These are phyloP conservation scores for Globisporangium canariense DNA, from an alignment of 352 stramenopile species.

Conservation along the genomic window DNA sequence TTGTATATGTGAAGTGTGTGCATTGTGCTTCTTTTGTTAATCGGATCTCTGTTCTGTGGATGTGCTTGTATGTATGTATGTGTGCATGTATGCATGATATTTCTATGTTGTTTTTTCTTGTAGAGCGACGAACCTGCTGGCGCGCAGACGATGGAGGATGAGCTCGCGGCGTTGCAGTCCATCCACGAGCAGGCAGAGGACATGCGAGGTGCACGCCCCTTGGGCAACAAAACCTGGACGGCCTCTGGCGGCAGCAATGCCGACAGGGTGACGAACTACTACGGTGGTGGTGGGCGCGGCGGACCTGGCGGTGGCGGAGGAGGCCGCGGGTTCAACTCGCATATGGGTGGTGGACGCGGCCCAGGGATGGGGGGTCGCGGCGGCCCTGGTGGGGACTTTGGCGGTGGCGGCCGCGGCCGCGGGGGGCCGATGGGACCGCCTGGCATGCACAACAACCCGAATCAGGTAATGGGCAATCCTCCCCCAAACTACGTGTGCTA, in stretches of 20 bases:
- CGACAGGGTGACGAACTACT: constrained; percentile 79
- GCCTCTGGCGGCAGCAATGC: constrained; percentile 70
- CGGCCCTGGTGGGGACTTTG: constrained; percentile 39
- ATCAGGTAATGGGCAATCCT: constrained; percentile 49
- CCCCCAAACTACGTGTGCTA: constrained; percentile 86
- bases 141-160: constrained; percentile 82
- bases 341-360: constrained; percentile 31
- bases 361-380: constrained; percentile 34
- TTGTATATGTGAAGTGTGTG: constrained; percentile 2
- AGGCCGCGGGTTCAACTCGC: constrained; percentile 23
- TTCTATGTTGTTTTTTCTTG: constrained; percentile 1
- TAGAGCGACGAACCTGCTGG: constrained; percentile 23
- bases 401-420: constrained; percentile 22
- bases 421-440: constrained; percentile 41
- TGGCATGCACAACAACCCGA: constrained; percentile 15
- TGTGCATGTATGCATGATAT: constrained; percentile 13
- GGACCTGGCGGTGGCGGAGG: constrained; percentile 29
- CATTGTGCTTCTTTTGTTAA: constrained; percentile 13
- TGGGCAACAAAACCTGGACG: constrained; percentile 87
- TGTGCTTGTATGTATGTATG: constrained; percentile 15
- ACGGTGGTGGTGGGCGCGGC: constrained; percentile 36
- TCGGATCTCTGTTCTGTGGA: neutral
- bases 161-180: constrained; percentile 74
- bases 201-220: constrained; percentile 52
- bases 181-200: constrained; percentile 86